phyloP scores from a whole-genome alignment of 164 flowering plant genomes.

The Paratinospora sagittata region DNA sequence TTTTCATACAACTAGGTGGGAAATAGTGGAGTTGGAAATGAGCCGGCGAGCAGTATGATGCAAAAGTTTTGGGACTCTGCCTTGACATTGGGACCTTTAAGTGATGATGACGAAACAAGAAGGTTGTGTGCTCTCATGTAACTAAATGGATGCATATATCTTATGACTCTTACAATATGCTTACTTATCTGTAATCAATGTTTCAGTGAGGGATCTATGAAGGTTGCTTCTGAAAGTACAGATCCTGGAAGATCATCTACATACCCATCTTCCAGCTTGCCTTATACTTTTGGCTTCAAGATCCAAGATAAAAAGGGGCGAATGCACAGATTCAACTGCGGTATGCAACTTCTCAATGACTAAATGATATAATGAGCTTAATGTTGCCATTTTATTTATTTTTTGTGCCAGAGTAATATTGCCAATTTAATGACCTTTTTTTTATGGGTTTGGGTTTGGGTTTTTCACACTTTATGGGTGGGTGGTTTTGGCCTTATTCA shows the following conservation, averaged over 20 bases:
- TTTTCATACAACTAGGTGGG: constrained; percentile 50
- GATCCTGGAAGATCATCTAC: constrained; percentile 53
- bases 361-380: neutral
- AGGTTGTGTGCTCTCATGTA: constrained; percentile 38
- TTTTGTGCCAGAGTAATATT: neutral
- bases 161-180: constrained; percentile 9
- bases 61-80: constrained; percentile 97
- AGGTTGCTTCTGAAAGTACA: constrained; percentile 67
- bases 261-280: constrained; percentile 34
- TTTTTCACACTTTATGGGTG: too few relatives aligned
- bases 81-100: constrained; percentile 59
- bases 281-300: constrained; percentile 64
- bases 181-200: constrained; percentile 8
- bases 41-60: constrained; percentile 69
- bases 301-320: constrained; percentile 80
- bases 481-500: too few relatives aligned
- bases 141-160: neutral
- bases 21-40: constrained; percentile 52
- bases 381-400: neutral
- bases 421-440: neutral
- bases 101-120: constrained; percentile 67
- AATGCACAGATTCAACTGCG: constrained; percentile 87
- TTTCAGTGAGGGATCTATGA: constrained; percentile 77
- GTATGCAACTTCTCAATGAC: constrained; percentile 32
- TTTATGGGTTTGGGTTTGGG: neutral